Conservation (phyloP, 2,329 filamentous ascomycete species). For the Penicillium thymicola region DNA sequence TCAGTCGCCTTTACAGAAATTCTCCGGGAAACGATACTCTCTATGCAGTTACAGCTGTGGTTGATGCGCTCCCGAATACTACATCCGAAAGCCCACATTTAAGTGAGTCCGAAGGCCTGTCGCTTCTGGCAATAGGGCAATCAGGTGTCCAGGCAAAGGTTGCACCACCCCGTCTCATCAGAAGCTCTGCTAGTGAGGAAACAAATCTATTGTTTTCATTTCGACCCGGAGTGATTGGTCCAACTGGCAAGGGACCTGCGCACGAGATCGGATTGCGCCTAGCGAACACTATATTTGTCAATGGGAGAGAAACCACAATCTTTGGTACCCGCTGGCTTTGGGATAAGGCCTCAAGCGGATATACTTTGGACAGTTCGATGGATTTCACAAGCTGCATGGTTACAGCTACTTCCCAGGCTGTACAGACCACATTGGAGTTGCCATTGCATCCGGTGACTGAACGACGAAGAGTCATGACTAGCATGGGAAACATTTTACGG, state of each 20-base stretch:
- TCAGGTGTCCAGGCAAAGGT: constrained; percentile 31
- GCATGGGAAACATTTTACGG: constrained; percentile 45
- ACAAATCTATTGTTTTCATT: constrained; percentile 33
- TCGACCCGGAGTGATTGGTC: constrained; percentile 6
- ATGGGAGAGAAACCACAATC: constrained; percentile 42
- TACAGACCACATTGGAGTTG: constrained; percentile 25
- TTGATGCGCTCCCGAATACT: constrained; percentile 35
- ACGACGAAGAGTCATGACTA: constrained; percentile 38
- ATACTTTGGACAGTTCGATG: constrained; percentile 24
- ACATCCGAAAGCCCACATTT: neutral
- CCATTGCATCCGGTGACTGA: constrained; percentile 38
- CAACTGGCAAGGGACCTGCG: constrained; percentile 4
- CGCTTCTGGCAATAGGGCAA: constrained; percentile 29
- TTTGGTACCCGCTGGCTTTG: constrained; percentile 36
- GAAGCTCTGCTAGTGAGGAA: constrained; percentile 31
- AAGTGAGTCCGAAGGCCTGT: constrained; percentile 34
- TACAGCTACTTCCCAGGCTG: constrained; percentile 12
- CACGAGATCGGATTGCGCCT: constrained; percentile 41
- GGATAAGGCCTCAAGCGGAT: constrained; percentile 19
- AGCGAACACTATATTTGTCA: constrained; percentile 42
- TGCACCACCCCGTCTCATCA: constrained; percentile 26
- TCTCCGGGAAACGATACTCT: constrained; percentile 11
- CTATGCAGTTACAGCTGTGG: constrained; percentile 35
- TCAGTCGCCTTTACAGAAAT: constrained; percentile 27
- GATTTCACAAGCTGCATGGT: constrained; percentile 36